phyloP scores from a whole-genome alignment of 371 early-diverging fungal genomes.

The Rhizopus arrhizus region DNA sequence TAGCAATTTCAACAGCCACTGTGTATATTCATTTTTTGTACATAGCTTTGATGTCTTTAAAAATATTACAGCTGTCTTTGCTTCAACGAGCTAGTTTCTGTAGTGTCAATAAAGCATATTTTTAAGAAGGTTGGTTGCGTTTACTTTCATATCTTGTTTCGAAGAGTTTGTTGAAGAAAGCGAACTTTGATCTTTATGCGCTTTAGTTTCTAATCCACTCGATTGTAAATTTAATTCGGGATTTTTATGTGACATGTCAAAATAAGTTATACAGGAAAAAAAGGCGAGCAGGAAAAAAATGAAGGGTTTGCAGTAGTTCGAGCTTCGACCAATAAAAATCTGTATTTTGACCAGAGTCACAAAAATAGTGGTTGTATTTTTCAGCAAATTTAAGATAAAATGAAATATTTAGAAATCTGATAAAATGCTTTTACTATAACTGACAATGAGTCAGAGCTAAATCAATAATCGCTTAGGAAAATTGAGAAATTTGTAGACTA shows the following conservation, averaged over 20 bases:
- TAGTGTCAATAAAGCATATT: background rate
- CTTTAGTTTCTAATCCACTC: background rate
- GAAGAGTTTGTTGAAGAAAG: background rate
- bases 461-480: no score
- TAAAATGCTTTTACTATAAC: no score
- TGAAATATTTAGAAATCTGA: no score
- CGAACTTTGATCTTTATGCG: background rate
- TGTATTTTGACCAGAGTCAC: no score
- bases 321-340: background rate
- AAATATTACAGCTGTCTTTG: slow-evolving; percentile 45
- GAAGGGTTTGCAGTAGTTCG: background rate
- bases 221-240: background rate
- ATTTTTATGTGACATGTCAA: background rate
- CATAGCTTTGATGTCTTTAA: slow-evolving; percentile 39
- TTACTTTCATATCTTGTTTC: background rate
- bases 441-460: no score
- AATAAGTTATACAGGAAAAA: background rate
- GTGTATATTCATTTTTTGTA: slow-evolving; percentile 51
- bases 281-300: background rate
- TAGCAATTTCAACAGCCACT: slow-evolving; percentile 48
- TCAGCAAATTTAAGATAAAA: no score
- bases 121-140: background rate
- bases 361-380: no score
- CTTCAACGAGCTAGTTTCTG: slow-evolving; percentile 40
- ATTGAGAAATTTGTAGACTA: no score